phyloP scores from a whole-genome alignment of 495 filamentous ascomycete species.

The Annulohypoxylon nitens region DNA sequence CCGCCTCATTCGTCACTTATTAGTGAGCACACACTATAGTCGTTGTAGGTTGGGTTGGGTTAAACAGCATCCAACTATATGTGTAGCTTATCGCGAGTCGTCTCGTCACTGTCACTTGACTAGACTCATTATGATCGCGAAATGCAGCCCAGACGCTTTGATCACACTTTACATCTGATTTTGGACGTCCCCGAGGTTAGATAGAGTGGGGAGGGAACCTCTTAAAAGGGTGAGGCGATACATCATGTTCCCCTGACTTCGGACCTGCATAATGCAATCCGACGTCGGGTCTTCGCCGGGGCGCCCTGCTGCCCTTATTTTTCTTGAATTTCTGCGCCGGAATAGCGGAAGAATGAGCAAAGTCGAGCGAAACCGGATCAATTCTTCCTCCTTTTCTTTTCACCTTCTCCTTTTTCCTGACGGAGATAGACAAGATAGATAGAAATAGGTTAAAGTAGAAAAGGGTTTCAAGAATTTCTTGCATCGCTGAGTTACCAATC shows the following conservation, averaged over 20 bases:
- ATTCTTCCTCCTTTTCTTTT: slow-evolving; percentile 8
- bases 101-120: slow-evolving; percentile 31
- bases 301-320: slow-evolving; percentile 22
- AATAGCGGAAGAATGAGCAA: slow-evolving; percentile 18
- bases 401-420: slow-evolving; percentile 7
- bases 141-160: slow-evolving; percentile 37
- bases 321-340: slow-evolving; percentile 9
- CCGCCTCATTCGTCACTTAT: slow-evolving; percentile 24
- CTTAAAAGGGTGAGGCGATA: slow-evolving; percentile 42
- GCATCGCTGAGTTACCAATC: slow-evolving; percentile 32
- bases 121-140: slow-evolving; percentile 37
- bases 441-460: slow-evolving; percentile 11
- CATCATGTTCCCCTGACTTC: slow-evolving; percentile 42
- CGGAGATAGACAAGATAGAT: slow-evolving; percentile 9
- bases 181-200: slow-evolving; percentile 36
- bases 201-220: slow-evolving; percentile 33
- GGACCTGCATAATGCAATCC: slow-evolving; percentile 50
- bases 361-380: slow-evolving; percentile 36
- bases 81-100: slow-evolving; percentile 21
- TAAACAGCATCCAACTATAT: slow-evolving; percentile 21
- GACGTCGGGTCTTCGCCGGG: slow-evolving; percentile 38
- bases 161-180: slow-evolving; percentile 45
- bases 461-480: slow-evolving; percentile 35
- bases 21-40: slow-evolving; percentile 10
- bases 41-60: slow-evolving; percentile 25